Conservation (phyloP, 257 asterid species). For the Gentiana dahurica region DNA sequence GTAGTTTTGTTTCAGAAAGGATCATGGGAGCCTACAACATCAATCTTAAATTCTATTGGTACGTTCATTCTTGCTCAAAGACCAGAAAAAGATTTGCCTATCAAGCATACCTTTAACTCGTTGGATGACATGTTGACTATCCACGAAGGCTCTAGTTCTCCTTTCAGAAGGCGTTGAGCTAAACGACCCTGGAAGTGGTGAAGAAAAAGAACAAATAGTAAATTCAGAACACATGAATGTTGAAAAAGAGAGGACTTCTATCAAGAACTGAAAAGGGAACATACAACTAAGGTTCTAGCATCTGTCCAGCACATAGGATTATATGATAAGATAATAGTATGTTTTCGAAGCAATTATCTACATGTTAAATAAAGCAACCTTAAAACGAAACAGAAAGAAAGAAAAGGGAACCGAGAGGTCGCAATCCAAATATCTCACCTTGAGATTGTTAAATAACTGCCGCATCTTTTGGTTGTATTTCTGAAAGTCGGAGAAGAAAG, state of each 20-base stretch:
- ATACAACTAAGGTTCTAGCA: neutral
- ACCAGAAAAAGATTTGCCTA: too few species aligned
- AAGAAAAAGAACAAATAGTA: conserved; percentile 7
- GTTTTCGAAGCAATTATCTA: neutral
- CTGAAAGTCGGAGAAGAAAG: conserved; percentile 40
- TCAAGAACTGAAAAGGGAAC: neutral
- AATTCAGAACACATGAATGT: neutral
- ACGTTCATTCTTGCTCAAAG: too few species aligned
- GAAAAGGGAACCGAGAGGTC: conserved; percentile 1
- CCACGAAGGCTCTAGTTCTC: conserved; percentile 71
- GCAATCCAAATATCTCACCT: conserved; percentile 28
- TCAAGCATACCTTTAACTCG: conserved; percentile 55
- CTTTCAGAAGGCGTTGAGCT: conserved; percentile 56
- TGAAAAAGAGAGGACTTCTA: neutral
- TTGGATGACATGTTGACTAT: conserved; percentile 60
- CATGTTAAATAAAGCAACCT: neutral
- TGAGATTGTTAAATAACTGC: conserved; percentile 49
- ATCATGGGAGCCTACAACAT: too few species aligned
- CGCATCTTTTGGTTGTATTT: conserved; percentile 86
- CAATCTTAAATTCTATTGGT: too few species aligned
- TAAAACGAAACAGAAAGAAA: neutral
- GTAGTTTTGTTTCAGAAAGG: too few species aligned
- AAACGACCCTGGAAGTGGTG: conserved; percentile 35
- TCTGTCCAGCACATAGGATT: neutral
- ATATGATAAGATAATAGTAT: neutral